A percentile compares a stretch with the other conserved stretches of the same genome.
These are phyloP conservation scores for Conticribra weissflogii DNA, from an alignment of 108 stramenopile genomes.

Conservation along the genomic window DNA sequence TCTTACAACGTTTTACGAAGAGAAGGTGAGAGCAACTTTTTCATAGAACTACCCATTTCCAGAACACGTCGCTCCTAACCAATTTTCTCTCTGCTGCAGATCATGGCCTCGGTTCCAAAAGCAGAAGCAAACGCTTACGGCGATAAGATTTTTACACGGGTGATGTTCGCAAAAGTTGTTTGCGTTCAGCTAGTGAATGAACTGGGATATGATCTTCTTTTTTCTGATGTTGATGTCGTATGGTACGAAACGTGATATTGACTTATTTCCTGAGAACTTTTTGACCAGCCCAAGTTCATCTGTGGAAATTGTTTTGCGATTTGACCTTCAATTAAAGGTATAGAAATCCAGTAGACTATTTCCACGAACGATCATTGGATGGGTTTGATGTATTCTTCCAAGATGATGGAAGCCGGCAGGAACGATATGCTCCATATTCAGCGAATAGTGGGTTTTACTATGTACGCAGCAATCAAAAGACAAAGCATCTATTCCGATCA, in stretches of 20 bases:
- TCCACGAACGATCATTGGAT: slow-evolving; percentile 35
- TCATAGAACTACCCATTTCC: no score
- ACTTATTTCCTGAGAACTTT: no score
- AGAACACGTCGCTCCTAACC: no score
- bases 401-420: slow-evolving; percentile 52
- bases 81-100: neutral
- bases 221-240: slow-evolving; percentile 83
- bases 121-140: slow-evolving; percentile 66
- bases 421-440: slow-evolving; percentile 65
- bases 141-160: slow-evolving; percentile 64
- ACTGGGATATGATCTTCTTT: slow-evolving; percentile 80
- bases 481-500: slow-evolving; percentile 61
- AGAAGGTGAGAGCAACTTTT: slow-evolving; percentile 29
- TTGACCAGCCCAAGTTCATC: no score
- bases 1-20: slow-evolving; percentile 49
- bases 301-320: no score
- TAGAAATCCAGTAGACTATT: slow-evolving; percentile 65
- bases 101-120: slow-evolving; percentile 49
- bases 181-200: slow-evolving; percentile 68
- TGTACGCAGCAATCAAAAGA: slow-evolving; percentile 63
- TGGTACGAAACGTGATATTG: no score
- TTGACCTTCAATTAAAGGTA: no score
- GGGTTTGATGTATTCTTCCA: slow-evolving; percentile 52
- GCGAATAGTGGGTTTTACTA: slow-evolving; percentile 90
- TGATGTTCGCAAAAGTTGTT: slow-evolving; percentile 89